phyloP scores from a whole-genome alignment of 495 filamentous ascomycete species.

The Acidomyces sp. region DNA sequence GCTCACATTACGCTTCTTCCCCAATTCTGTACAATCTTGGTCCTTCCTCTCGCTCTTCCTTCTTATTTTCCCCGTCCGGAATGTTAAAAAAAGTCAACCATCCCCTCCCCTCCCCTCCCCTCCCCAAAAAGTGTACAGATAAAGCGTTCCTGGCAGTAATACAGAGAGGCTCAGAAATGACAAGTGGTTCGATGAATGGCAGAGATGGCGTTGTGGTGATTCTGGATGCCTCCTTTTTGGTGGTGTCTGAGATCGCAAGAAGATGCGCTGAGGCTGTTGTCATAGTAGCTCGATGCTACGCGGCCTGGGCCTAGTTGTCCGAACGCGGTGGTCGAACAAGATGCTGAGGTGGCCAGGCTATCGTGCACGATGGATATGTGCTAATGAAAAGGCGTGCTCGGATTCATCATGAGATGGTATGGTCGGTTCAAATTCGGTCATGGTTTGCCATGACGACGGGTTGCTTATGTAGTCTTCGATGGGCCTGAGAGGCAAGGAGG shows the following conservation, averaged over 20 bases:
- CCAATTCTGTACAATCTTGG: too few relatives aligned
- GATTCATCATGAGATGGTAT: not conserved
- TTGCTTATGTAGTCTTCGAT: not conserved
- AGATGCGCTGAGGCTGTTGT: not conserved
- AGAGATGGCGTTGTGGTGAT: not conserved
- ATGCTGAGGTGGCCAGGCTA: not conserved
- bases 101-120: too few relatives aligned
- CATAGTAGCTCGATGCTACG: not conserved
- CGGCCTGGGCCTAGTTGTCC: not conserved
- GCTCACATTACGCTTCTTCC: too few relatives aligned
- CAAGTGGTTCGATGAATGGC: slow-evolving; percentile 1
- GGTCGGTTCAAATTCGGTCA: not conserved
- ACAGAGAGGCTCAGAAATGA: not conserved
- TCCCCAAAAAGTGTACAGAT: not conserved
- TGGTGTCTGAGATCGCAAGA: not conserved
- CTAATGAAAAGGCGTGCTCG: not conserved
- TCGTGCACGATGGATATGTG: not conserved
- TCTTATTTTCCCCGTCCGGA: too few relatives aligned
- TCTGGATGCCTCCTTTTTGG: too few relatives aligned
- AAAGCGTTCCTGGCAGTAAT: not conserved
- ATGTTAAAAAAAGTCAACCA: not conserved
- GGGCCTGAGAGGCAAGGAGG: not conserved
- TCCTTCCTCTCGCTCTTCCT: too few relatives aligned
- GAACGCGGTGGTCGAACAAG: not conserved
- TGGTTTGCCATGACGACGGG: not conserved